These are phyloP conservation scores for Boletus sp. DNA, from an alignment of 768 basidiomycete genomes.

Conservation along the genomic window DNA sequence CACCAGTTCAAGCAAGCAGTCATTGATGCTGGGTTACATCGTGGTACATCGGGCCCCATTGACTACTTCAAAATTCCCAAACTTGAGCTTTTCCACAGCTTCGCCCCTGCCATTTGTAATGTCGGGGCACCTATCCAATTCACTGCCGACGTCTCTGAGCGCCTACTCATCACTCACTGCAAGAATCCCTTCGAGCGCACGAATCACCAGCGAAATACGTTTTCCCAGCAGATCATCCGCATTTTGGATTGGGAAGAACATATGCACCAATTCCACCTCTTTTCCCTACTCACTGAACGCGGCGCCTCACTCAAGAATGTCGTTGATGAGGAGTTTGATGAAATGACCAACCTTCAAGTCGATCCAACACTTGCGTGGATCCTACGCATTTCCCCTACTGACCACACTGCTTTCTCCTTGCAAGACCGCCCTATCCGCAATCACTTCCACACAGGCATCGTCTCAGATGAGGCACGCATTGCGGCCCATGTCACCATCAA, in stretches of 20 bases:
- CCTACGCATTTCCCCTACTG: neutral
- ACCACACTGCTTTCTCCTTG: neutral
- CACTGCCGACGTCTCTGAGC: slow-evolving; percentile 23
- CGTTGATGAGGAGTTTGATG: neutral
- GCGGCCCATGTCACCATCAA: neutral
- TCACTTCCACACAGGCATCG: neutral
- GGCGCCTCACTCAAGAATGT: neutral
- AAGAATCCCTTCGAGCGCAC: slow-evolving; percentile 28
- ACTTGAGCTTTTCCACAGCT: slow-evolving; percentile 12
- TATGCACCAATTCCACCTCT: slow-evolving; percentile 2
- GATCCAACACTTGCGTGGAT: neutral
- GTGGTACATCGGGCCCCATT: neutral
- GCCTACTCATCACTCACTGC: slow-evolving; percentile 9
- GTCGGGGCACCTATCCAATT: slow-evolving; percentile 25
- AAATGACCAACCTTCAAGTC: neutral
- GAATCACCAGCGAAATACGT: slow-evolving; percentile 21
- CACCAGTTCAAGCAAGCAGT: slow-evolving; percentile 15
- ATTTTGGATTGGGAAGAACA: slow-evolving; percentile 7
- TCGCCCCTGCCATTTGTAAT: slow-evolving; percentile 10
- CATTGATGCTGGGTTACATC: slow-evolving; percentile 2
- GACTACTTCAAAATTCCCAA: slow-evolving; percentile 27
- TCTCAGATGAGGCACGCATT: neutral
- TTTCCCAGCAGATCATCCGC: slow-evolving; percentile 23
- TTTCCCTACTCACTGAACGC: neutral
- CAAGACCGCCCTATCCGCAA: neutral